phyloP scores from a whole-genome alignment of 1,284 basidiomycete species.

The Ustilago crameri region DNA sequence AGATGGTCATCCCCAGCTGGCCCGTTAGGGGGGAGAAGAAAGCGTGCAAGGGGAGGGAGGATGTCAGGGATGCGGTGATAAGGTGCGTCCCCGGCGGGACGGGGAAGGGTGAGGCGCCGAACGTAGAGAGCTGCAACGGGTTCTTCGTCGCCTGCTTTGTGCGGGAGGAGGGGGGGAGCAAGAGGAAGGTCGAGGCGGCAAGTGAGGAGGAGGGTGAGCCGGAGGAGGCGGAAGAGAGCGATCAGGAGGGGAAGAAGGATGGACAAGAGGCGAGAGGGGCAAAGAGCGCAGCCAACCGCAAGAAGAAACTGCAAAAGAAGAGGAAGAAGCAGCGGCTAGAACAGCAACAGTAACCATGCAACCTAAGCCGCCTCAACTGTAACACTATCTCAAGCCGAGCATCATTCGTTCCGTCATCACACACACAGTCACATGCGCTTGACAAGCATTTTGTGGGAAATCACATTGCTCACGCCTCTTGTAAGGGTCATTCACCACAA shows the following conservation, averaged over 20 bases:
- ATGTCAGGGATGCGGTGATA: slow-evolving; percentile 42
- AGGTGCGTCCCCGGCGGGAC: slow-evolving; percentile 50
- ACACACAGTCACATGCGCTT: background rate
- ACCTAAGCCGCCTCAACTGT: background rate
- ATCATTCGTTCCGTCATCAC: background rate
- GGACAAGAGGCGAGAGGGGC: background rate
- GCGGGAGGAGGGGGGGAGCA: background rate
- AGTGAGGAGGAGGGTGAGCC: no score
- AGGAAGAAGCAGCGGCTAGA: slow-evolving; percentile 33
- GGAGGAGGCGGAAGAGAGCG: background rate
- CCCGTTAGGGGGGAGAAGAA: slow-evolving; percentile 41
- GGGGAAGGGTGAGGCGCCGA: slow-evolving; percentile 8
- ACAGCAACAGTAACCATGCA: background rate
- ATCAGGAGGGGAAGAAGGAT: background rate
- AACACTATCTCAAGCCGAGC: background rate
- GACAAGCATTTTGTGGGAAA: background rate
- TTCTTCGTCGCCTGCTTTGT: slow-evolving; percentile 63
- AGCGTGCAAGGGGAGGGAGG: slow-evolving; percentile 19
- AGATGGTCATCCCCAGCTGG: slow-evolving; percentile 56
- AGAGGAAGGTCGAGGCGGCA: background rate
- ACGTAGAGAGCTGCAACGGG: slow-evolving; percentile 54
- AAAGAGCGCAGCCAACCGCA: slow-evolving; percentile 27
- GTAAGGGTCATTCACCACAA: no score
- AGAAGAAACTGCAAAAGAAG: slow-evolving; percentile 37
- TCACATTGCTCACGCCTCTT: no score